Evolutionary conservation across 2,329 filamentous ascomycete genomes (phyloP).

Genomic region (Didymella keratinophila): DNA sequence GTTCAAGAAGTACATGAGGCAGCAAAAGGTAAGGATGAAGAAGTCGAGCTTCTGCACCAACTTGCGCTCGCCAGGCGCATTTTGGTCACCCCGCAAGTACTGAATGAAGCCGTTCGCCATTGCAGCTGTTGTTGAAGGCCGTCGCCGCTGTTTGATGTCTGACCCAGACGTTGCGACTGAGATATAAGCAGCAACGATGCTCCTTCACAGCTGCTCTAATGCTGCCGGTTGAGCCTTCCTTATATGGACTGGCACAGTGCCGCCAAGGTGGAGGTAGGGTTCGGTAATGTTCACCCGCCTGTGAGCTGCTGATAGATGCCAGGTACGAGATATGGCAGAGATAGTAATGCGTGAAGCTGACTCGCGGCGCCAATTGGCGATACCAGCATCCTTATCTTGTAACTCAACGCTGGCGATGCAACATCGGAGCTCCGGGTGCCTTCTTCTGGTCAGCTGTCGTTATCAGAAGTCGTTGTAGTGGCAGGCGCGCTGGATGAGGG

Average conservation of each 20-base stretch:
- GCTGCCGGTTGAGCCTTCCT: constrained; percentile 8
- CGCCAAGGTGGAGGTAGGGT: constrained; percentile 15
- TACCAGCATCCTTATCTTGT: constrained; percentile 22
- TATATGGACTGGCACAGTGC: constrained; percentile 4
- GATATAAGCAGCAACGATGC: neutral
- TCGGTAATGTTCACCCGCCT: constrained; percentile 21
- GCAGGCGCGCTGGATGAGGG: neutral
- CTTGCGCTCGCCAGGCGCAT: constrained; percentile 51
- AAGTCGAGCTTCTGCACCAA: constrained; percentile 68
- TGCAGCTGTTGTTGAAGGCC: constrained; percentile 1
- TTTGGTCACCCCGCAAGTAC: constrained; percentile 48
- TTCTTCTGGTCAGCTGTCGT: constrained; percentile 23
- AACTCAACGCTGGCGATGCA: constrained; percentile 5
- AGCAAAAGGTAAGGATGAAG: constrained; percentile 71
- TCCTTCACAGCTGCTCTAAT: neutral
- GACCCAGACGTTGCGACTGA: neutral
- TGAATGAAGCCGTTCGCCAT: constrained; percentile 42
- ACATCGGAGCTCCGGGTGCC: constrained; percentile 9
- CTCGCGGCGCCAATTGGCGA: constrained; percentile 12
- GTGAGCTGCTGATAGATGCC: constrained; percentile 14
- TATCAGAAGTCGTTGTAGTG: constrained; percentile 21
- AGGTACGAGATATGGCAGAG: constrained; percentile 26
- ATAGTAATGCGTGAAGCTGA: constrained; percentile 22
- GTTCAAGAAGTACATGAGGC: constrained; percentile 53
- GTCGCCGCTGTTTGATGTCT: neutral